Base-by-base conservation (phyloP, 2,329 filamentous ascomycete species). In the Colletotrichum sp. region DNA sequence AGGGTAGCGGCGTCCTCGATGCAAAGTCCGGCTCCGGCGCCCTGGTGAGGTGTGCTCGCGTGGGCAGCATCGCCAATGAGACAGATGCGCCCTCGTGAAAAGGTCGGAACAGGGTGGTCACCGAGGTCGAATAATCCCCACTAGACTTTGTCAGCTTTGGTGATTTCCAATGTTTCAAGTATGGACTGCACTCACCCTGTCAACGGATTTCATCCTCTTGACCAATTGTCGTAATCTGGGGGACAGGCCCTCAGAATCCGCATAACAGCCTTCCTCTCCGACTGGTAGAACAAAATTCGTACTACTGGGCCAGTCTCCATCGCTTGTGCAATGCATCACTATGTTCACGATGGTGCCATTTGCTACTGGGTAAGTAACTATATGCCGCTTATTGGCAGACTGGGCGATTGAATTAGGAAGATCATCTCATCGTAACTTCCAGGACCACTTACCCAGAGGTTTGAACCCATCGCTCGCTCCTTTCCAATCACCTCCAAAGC, bases 51-150 rank as follows among this genome's bases (percentile, higher is more conserved):
- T 1, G 91, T 90, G 52, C 90, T 90, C 0, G 91, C 91, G 80
- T 93, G 92, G 0, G 92, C 92, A 0, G 92, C 91, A 79, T 94
- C 92, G 16, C 92, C 92, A 1, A 91, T 82, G 3, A 93, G 85
- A 49, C 86, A 87, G 29, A 89, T 79, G 1, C 87, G 83, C 9
- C 85, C 85, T 29, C 84, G 84, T 78, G 84, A 85, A 59, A 87
- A 90, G 13, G 80, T 80, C 2, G 85, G 84, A 1, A 88, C 81
- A 1, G 86, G 87, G 57, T 86, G 79, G n/a, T 87, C 83, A 36
- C 84, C 85, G 1, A 88, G 82, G 63, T 89, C 87, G 77, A 88
- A 89, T 36, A 89, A 84, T 2, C 85, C 88, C 81, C 83, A 92
- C 80, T 86, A 69, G 22, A 11, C 1, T 34, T 5, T n/a, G 44